Evolutionary conservation across 805 yeast species (phyloP).

Genomic region (Tetrapisispora pingtungensis): DNA sequence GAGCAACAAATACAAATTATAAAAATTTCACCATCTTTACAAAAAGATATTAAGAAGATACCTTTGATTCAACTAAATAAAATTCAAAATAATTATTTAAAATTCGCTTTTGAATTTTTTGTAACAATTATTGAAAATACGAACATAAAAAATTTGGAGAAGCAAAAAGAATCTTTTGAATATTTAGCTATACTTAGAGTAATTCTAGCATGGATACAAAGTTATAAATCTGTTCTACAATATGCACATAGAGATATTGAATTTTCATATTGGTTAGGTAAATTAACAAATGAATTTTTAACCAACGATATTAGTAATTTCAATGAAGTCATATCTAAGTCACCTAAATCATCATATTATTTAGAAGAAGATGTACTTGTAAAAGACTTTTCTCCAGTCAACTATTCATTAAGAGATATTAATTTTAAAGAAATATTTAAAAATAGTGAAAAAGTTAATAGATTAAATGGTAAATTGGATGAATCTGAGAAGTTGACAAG

Average conservation of each 20-base stretch:
- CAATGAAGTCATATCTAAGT: not conserved
- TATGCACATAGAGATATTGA: slow-evolving; percentile 26
- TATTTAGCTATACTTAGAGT: slow-evolving; percentile 38
- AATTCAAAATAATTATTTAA: slow-evolving; percentile 21
- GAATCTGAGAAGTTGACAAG: slow-evolving; percentile 4
- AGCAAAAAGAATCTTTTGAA: slow-evolving; percentile 11
- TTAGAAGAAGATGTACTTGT: slow-evolving; percentile 57
- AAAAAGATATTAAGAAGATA: slow-evolving; percentile 1
- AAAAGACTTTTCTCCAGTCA: slow-evolving; percentile 50
- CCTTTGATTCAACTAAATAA: slow-evolving; percentile 8
- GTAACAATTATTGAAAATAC: slow-evolving; percentile 27
- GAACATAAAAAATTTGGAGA: slow-evolving; percentile 23
- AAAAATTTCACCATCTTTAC: not conserved
- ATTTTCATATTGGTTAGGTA: slow-evolving; percentile 27
- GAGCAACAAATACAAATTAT: not conserved
- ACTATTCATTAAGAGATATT: slow-evolving; percentile 48
- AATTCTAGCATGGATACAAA: slow-evolving; percentile 47
- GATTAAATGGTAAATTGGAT: slow-evolving; percentile 13
- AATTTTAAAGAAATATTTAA: slow-evolving; percentile 33
- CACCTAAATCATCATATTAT: slow-evolving; percentile 43
- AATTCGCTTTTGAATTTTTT: slow-evolving; percentile 35
- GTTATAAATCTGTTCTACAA: slow-evolving; percentile 35
- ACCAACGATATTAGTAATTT: slow-evolving; percentile 6
- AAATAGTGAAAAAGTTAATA: slow-evolving; percentile 10
- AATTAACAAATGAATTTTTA: slow-evolving; percentile 24